These are phyloP conservation scores for Circinella umbellata DNA, from an alignment of 371 early-diverging fungal species.

Conservation along the genomic window DNA sequence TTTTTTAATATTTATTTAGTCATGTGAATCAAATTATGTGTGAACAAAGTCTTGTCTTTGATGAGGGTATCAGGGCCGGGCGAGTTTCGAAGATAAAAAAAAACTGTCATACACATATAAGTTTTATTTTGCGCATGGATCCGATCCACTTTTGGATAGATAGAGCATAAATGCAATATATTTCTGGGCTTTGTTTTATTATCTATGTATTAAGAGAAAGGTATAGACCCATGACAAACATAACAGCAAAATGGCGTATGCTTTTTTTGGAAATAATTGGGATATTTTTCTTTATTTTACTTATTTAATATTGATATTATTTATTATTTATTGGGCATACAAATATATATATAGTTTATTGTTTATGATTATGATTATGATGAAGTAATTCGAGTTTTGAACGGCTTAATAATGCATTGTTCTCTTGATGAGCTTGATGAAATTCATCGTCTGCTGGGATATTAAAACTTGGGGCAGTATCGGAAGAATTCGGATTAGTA, in stretches of 20 bases:
- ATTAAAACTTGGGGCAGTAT: conserved; percentile 22
- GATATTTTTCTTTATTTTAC: too few species aligned
- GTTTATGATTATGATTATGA: neutral
- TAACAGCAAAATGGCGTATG: neutral
- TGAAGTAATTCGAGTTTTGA: conserved; percentile 1
- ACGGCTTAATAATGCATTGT: conserved; percentile 9
- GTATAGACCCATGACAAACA: too few species aligned
- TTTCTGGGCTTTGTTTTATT: neutral
- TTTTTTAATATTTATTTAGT: too few species aligned
- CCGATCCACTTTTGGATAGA: neutral
- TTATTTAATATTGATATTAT: too few species aligned
- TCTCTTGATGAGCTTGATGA: conserved; percentile 14
- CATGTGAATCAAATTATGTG: too few species aligned
- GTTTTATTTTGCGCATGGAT: neutral
- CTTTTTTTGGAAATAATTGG: neutral
- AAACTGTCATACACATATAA: neutral
- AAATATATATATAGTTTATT: neutral
- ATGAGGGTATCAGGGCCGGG: neutral
- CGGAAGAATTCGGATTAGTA: neutral
- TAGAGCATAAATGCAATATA: too few species aligned
- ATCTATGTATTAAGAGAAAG: neutral
- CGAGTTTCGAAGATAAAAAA: neutral
- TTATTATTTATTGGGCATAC: neutral
- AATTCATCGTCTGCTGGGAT: conserved; percentile 32
- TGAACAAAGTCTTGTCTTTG: too few species aligned